Evolutionary conservation across 768 basidiomycete species (phyloP), one percentile per base, ranked within the genome.

Genomic region (Dioszegia aurantiaca): DNA sequence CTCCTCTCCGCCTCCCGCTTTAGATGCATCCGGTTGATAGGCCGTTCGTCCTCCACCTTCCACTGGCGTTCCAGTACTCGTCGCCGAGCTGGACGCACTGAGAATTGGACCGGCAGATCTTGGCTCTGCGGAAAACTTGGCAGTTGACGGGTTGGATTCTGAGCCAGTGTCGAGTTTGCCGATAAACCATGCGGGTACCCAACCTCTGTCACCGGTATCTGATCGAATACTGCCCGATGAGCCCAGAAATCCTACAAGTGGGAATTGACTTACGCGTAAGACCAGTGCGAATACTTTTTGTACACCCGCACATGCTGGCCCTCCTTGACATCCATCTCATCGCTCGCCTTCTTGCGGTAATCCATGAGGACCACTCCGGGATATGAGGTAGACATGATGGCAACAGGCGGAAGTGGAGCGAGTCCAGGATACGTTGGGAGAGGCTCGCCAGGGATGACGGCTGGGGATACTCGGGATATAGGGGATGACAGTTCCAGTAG

Each of bases 101-200:
- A 36, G 30, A 14, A 51, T 36, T 4, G 39, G 52, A 9, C 42
- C 52, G 10, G 52, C 39, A 27, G 52, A 42, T 44, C 52, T 2
- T 4, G 52, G 52, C 16, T 19, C 52, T 17, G 52, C 52, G 4
- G 39, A 42, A 17, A 54, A 42, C 10, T 31, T 54, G 17, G 48
- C 48, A n/a, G 54, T 55, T 2, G 54, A 43, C 31, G 54, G 40
- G 27, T 55, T 55, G 6, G 54, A 45, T 14, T 55, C 43, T 10
- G 42, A 28, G 1, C 43, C 54, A 8, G 37, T 41, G 27, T 31
- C 54, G 6, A 89, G 84, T 76, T 93, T 95, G 52, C 92, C 91
- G 60, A 94, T 90, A 74, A 90, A 94, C 94, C 94, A 98, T 23
- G 90, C 91, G 82, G 93, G 93, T 23, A 95, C 90, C 94, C 94